phyloP scores from a whole-genome alignment of 805 yeast genomes.

The Wickerhamomyces mucosus region DNA sequence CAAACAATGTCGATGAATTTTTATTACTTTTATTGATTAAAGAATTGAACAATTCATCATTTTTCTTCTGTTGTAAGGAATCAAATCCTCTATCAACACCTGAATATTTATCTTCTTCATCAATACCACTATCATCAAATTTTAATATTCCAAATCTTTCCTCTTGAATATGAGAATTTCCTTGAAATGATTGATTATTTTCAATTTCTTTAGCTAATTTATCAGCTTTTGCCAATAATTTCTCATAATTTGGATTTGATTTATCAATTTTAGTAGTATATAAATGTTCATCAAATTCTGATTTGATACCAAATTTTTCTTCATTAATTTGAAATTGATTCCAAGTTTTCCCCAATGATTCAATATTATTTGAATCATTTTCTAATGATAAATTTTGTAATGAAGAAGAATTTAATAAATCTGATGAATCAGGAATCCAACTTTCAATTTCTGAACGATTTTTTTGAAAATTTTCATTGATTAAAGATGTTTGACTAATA shows the following conservation, averaged over 20 bases:
- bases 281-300: conserved; percentile 72
- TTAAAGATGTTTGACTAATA: conserved; percentile 36
- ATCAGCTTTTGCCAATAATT: conserved; percentile 62
- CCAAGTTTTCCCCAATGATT: conserved; percentile 52
- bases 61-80: conserved; percentile 3
- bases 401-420: no score
- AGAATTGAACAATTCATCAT: conserved; percentile 20
- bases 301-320: conserved; percentile 77
- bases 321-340: conserved; percentile 94
- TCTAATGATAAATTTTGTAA: conserved; percentile 25
- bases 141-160: conserved; percentile 67
- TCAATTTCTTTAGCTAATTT: conserved; percentile 79
- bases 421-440: conserved; percentile 66
- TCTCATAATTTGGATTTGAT: conserved; percentile 61
- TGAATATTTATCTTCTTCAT: conserved; percentile 94
- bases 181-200: conserved; percentile 40
- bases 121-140: conserved; percentile 78
- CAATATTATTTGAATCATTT: no score
- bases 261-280: conserved; percentile 76
- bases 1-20: conserved; percentile 29
- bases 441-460: conserved; percentile 61
- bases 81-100: conserved; percentile 45
- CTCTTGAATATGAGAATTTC: conserved; percentile 79
- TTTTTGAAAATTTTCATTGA: conserved; percentile 24
- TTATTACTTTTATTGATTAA: conserved; percentile 23